Evolutionary conservation across 1,284 basidiomycete species (phyloP), one percentile per base, ranked within the genome.

Genomic region (Coniferiporia sulphurascens): DNA sequence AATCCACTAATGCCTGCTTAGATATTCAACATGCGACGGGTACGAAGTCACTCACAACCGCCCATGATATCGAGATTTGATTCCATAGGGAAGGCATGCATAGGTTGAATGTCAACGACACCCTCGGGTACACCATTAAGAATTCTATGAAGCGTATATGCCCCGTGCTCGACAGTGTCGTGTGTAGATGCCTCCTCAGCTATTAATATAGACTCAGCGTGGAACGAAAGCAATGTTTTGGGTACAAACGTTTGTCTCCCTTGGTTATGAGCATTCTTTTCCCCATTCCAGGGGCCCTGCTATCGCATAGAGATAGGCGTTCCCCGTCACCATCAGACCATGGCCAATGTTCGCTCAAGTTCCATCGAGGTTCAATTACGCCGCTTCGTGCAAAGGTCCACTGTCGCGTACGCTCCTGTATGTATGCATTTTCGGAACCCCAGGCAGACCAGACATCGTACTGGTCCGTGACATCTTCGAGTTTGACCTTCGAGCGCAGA

Each of bases 1-100:
- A 98, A 73, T 98, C 95, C 67, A 99, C 95, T 95, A 66, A 17
- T 62, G 53, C 62, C 41, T 60, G 48, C 60, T 32, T 59, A 52
- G 27, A 8, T 43, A 49, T 63, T 62, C 55, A 8, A 3, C 38
- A 32, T 51, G 56, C n/a, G 43, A 55, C 58, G 52, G 52, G 12
- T 50, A 27, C 52, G 45, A 48, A 52, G 17, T 27, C 32, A 76
- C 89, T 76, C 67, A 95, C 93, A 75, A 69, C 86, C 96, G 60
- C 93, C 90, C 88, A 97, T 97, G 55, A 91, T 77, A 71, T 99
- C 96, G 66, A 98, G 75, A 71, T 95, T 95, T 21, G 89, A 93
- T 65, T 99, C 96, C 75, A 98, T 88, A 1, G 97, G 97, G 61
- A 98, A 85, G 0, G 91, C 85, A 2, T 87, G 81, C 65, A 83